Percentiles rank a stretch among this genome's conserved stretches.
Conservation (phyloP, 1,284 basidiomycete genomes). For the Psilocybe mexicana region DNA sequence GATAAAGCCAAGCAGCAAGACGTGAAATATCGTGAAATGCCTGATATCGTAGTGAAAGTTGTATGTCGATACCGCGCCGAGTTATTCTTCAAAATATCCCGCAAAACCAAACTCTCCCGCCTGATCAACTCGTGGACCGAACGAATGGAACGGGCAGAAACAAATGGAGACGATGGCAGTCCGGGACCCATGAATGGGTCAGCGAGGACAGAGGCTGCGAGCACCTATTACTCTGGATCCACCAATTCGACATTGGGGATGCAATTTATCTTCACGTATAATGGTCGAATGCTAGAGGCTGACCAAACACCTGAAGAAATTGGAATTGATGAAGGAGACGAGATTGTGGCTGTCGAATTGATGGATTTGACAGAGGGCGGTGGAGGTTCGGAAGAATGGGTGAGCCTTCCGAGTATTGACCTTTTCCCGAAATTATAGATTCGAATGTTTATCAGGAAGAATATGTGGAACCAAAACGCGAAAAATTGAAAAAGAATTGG, state of each 20-base stretch:
- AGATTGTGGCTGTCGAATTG: constrained; percentile 81
- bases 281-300: constrained; percentile 69
- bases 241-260: constrained; percentile 37
- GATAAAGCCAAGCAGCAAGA: constrained; percentile 76
- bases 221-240: constrained; percentile 26
- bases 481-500: constrained; percentile 78
- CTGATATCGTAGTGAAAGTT: constrained; percentile 83
- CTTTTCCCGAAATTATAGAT: neutral
- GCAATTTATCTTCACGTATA: constrained; percentile 81
- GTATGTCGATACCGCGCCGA: constrained; percentile 84
- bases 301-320: constrained; percentile 83
- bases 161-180: constrained; percentile 26
- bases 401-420: constrained; percentile 34
- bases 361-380: constrained; percentile 79
- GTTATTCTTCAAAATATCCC: constrained; percentile 85
- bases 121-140: constrained; percentile 86
- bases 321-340: constrained; percentile 81
- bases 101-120: constrained; percentile 78
- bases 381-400: constrained; percentile 59
- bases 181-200: constrained; percentile 43
- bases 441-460: constrained; percentile 50
- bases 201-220: constrained; percentile 43
- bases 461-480: constrained; percentile 56
- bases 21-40: constrained; percentile 73
- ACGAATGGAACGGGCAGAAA: constrained; percentile 63